Conservation (phyloP, 208 protist genomes). For the Trypanosoma brucei region DNA sequence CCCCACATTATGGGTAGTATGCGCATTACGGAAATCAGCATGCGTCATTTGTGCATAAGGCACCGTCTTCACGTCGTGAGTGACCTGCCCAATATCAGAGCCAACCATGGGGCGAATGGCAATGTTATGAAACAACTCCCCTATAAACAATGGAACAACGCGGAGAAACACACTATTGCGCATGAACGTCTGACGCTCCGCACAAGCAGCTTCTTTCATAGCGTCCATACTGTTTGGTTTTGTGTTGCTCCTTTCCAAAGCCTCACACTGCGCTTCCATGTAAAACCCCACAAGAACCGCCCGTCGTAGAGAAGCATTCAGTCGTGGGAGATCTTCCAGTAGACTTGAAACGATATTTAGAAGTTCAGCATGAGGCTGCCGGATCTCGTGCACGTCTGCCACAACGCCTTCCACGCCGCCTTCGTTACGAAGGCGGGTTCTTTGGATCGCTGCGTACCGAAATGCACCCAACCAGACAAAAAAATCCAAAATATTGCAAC, state of each 20-base stretch:
- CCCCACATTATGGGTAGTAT: conserved; percentile 2
- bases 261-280: conserved; percentile 2
- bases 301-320: neutral
- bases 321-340: neutral
- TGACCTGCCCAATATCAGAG: too few relatives aligned
- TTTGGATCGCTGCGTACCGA: neutral
- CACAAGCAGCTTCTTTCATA: neutral
- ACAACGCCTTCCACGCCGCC: too few relatives aligned
- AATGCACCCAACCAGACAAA: conserved; percentile 15
- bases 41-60: too few relatives aligned
- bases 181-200: neutral
- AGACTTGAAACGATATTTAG: neutral
- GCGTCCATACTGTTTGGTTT: neutral
- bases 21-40: neutral
- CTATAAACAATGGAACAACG: conserved; percentile 8
- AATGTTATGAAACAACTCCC: conserved; percentile 9
- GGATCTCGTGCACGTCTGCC: conserved; percentile 4
- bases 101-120: neutral
- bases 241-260: neutral
- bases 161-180: neutral
- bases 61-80: too few relatives aligned
- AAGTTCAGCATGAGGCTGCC: neutral
- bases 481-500: conserved; percentile 5
- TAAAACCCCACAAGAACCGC: conserved; percentile 7
- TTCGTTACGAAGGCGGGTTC: neutral